phyloP scores from a whole-genome alignment of 2,329 filamentous ascomycete species.

The Ophiostoma sp. region DNA sequence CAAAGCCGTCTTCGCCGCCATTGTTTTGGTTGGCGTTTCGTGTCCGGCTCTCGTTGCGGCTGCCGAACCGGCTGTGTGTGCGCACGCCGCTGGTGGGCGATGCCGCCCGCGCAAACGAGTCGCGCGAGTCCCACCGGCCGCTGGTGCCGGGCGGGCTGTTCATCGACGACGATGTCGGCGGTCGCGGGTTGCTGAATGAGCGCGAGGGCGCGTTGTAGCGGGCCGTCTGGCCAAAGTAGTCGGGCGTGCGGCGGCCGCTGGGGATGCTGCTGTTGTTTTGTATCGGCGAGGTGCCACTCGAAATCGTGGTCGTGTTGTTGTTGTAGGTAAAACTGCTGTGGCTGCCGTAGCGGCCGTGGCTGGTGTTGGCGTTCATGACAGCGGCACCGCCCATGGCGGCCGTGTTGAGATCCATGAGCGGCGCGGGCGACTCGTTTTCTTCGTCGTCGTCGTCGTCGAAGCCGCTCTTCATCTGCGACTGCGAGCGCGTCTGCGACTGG shows the following conservation, averaged over 20 bases:
- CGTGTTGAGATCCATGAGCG: slow-evolving; percentile 17
- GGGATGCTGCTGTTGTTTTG: slow-evolving; percentile 27
- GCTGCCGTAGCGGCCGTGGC: slow-evolving; percentile 21
- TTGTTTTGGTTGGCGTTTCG: slow-evolving; percentile 9
- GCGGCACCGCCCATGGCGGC: slow-evolving; percentile 13
- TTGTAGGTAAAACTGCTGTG: slow-evolving; percentile 13
- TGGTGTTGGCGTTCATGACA: slow-evolving; percentile 12
- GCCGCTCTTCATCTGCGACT: not conserved
- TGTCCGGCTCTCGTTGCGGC: slow-evolving; percentile 23
- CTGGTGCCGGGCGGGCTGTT: slow-evolving; percentile 21
- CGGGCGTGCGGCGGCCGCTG: slow-evolving; percentile 45
- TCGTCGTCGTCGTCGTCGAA: not conserved
- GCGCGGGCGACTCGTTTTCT: not conserved
- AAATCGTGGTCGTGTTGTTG: not conserved
- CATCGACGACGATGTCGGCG: slow-evolving; percentile 34
- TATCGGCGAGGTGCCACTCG: not conserved
- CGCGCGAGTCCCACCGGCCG: slow-evolving; percentile 40
- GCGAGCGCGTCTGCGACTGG: not conserved
- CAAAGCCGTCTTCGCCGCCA: slow-evolving; percentile 24
- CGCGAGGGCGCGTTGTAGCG: slow-evolving; percentile 50
- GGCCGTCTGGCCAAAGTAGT: slow-evolving; percentile 52
- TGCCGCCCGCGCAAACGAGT: slow-evolving; percentile 36
- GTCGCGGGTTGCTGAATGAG: slow-evolving; percentile 53
- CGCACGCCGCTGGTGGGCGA: slow-evolving; percentile 19
- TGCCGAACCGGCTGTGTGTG: slow-evolving; percentile 24